Conservation (phyloP, 2,329 filamentous ascomycete species). For the Dryadomyces sulphureus region DNA sequence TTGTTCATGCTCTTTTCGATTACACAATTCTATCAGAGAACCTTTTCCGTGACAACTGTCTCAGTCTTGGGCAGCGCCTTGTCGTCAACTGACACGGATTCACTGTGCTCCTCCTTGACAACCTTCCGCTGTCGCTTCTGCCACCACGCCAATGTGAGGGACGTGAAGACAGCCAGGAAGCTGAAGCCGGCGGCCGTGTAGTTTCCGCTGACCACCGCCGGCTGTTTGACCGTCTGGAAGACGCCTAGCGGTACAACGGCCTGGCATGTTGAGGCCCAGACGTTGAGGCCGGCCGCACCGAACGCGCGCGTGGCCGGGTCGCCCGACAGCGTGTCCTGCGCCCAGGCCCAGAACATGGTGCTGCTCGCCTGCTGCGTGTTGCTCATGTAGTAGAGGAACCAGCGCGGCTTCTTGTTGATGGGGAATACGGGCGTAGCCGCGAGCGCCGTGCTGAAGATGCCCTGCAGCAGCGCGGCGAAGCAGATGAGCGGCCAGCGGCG, state of each 20-base stretch:
- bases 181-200: constrained; percentile 5
- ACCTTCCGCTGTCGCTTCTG: no score
- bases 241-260: constrained; percentile 1
- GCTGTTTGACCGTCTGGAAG: constrained; percentile 8
- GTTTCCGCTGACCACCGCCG: constrained; percentile 6
- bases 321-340: constrained; percentile 6
- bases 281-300: constrained; percentile 6
- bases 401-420: constrained; percentile 4
- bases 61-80: no score
- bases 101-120: no score
- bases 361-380: neutral
- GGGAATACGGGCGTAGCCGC: constrained; percentile 7
- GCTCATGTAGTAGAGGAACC: constrained; percentile 8
- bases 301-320: constrained; percentile 6
- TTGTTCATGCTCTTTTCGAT: no score
- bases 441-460: constrained; percentile 3
- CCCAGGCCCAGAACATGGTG: constrained; percentile 10
- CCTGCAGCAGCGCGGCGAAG: neutral
- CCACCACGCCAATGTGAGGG: no score
- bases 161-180: no score
- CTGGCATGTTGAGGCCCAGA: constrained; percentile 1
- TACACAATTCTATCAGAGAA: no score
- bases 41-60: no score
- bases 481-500: constrained; percentile 7
- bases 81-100: no score